Evolutionary conservation across 2,329 filamentous ascomycete genomes (phyloP).

Genomic region (Trichoderma aggressivum): DNA sequence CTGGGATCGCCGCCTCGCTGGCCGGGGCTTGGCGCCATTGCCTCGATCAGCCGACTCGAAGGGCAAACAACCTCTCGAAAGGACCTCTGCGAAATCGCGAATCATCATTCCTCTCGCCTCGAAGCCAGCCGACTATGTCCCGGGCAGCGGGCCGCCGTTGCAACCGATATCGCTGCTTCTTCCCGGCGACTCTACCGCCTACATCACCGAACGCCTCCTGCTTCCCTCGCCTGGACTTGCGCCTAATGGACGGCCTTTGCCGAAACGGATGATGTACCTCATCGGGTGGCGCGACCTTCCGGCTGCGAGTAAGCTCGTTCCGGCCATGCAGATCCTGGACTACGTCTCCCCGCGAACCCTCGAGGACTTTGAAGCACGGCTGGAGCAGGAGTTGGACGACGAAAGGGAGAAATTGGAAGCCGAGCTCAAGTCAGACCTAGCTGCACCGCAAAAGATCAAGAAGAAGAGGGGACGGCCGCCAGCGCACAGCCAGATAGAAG

Average conservation of each 20-base stretch:
- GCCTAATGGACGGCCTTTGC: constrained; percentile 35
- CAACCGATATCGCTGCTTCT: constrained; percentile 48
- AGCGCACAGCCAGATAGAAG: constrained; percentile 32
- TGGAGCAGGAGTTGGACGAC: constrained; percentile 42
- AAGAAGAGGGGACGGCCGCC: constrained; percentile 31
- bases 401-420: constrained; percentile 32
- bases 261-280: constrained; percentile 50
- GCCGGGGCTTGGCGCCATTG: not conserved
- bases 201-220: constrained; percentile 53
- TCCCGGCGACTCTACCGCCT: constrained; percentile 50
- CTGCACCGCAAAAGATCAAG: constrained; percentile 22
- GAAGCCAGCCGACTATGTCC: constrained; percentile 37
- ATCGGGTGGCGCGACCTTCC: constrained; percentile 54
- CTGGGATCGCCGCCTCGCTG: constrained; percentile 1
- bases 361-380: constrained; percentile 54
- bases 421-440: constrained; percentile 20
- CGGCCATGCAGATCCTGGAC: constrained; percentile 48
- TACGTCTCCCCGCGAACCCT: constrained; percentile 56
- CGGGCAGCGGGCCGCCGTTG: constrained; percentile 47
- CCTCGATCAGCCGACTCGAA: not conserved
- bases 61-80: not conserved
- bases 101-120: constrained; percentile 16
- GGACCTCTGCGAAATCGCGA: not conserved
- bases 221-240: constrained; percentile 37
- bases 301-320: constrained; percentile 45